Conservation (phyloP, 192 early-diverging fungal species). For the Lobosporangium transversale region DNA sequence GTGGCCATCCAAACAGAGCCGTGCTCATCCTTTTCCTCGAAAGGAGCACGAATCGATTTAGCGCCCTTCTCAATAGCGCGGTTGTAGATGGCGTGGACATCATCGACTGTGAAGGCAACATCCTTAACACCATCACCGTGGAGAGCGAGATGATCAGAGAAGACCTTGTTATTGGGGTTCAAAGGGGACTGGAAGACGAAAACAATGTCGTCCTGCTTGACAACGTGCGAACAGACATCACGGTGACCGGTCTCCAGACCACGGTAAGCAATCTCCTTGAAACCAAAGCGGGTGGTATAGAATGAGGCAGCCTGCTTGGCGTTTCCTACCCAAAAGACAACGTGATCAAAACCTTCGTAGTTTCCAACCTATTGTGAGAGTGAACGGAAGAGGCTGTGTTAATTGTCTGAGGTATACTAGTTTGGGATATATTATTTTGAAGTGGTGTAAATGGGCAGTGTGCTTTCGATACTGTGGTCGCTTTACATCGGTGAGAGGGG, state of each 20-base stretch:
- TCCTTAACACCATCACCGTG: slow-evolving; percentile 98
- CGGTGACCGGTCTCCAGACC: slow-evolving; percentile 96
- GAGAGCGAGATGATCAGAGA: slow-evolving; percentile 72
- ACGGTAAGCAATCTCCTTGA: slow-evolving; percentile 91
- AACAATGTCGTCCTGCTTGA: slow-evolving; percentile 79
- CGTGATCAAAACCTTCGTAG: slow-evolving; percentile 70
- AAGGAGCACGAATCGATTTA: slow-evolving; percentile 77
- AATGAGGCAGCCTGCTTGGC: slow-evolving; percentile 84
- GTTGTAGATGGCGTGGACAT: slow-evolving; percentile 79
- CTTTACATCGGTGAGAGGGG: no score
- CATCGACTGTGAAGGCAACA: slow-evolving; percentile 92
- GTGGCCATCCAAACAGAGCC: slow-evolving; percentile 95
- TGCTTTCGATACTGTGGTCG: no score
- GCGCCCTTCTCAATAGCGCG: slow-evolving; percentile 90
- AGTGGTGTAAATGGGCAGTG: not conserved
- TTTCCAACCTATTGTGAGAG: slow-evolving; percentile 59
- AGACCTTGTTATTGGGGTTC: slow-evolving; percentile 78
- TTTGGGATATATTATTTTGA: not conserved
- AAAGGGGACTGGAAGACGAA: slow-evolving; percentile 95
- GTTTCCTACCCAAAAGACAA: slow-evolving; percentile 60
- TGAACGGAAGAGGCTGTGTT: not conserved
- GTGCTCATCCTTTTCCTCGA: slow-evolving; percentile 83
- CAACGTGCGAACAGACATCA: slow-evolving; percentile 87
- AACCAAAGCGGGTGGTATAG: slow-evolving; percentile 94
- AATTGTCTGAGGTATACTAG: not conserved